These are phyloP conservation scores for Heracleum sosnowskyi DNA, from an alignment of 129 eudicot species.

Conservation along the genomic window DNA sequence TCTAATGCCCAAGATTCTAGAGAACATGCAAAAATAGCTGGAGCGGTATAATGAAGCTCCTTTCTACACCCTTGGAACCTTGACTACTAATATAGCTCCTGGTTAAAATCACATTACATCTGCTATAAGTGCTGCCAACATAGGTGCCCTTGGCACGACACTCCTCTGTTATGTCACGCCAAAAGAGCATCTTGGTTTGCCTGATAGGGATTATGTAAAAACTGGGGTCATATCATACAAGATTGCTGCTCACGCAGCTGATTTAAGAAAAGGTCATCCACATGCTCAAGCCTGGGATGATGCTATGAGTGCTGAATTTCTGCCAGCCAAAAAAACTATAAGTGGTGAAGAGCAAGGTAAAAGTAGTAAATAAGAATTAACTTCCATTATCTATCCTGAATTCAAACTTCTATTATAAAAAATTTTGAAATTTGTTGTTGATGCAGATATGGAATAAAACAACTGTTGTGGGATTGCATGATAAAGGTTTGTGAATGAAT, in stretches of 20 bases:
- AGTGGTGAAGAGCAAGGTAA: too few species aligned
- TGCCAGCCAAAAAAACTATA: too few species aligned
- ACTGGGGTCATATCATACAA: constrained; percentile 86
- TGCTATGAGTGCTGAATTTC: too few species aligned
- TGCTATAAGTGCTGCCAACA: constrained; percentile 97
- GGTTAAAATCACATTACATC: constrained; percentile 99
- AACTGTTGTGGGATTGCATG: constrained; percentile 80
- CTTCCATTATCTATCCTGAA: neutral
- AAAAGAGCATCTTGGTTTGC: constrained; percentile 94
- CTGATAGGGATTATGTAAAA: constrained; percentile 89
- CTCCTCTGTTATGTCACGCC: constrained; percentile 96
- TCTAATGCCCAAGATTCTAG: constrained; percentile 91
- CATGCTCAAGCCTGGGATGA: constrained; percentile 97
- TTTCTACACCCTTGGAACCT: constrained; percentile 93
- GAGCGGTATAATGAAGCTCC: constrained; percentile 99
- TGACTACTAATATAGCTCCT: constrained; percentile 96
- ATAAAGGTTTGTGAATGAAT: constrained; percentile 61
- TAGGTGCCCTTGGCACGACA: constrained; percentile 96
- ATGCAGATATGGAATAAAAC: constrained; percentile 68
- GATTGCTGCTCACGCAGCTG: constrained; percentile 99
- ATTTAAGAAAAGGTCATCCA: constrained; percentile 87
- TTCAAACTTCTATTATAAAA: neutral
- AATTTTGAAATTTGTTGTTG: constrained; percentile 7
- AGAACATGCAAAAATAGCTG: constrained; percentile 92
- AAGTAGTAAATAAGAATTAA: too few species aligned